Percentiles rank a stretch among this genome's conserved stretches.
Evolutionary conservation across 306 rosid genomes (phyloP).

Genomic region (Betula pendula): DNA sequence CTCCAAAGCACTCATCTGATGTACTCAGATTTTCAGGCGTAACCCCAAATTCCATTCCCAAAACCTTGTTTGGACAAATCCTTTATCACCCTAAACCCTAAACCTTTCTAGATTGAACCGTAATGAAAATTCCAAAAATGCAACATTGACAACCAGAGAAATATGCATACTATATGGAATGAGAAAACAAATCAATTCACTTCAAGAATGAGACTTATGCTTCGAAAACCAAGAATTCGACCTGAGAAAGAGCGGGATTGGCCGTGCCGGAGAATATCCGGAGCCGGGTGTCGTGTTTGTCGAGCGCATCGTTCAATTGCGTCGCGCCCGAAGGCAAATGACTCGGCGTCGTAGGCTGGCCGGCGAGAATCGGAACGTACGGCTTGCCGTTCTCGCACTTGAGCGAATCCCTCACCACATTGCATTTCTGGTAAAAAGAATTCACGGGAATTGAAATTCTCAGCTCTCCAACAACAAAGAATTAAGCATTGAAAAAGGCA

Average conservation of each 20-base stretch:
- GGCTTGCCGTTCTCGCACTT: conserved; percentile 65
- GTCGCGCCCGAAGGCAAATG: conserved; percentile 35
- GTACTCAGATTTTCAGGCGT: no score
- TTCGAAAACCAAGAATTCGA: background rate
- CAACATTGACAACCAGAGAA: background rate
- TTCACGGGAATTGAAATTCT: background rate
- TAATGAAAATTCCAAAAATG: background rate
- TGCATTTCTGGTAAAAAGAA: conserved; percentile 43
- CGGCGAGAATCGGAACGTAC: conserved; percentile 9
- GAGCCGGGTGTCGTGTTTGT: conserved; percentile 61
- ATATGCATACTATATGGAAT: background rate
- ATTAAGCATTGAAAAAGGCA: no score
- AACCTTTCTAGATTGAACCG: background rate
- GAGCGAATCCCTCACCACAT: conserved; percentile 38
- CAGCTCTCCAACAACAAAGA: background rate
- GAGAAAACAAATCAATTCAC: background rate
- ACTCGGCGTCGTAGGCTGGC: conserved; percentile 38
- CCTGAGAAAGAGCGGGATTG: conserved; percentile 77
- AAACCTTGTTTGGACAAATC: background rate
- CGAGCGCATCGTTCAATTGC: conserved; percentile 36
- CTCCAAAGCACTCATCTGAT: background rate
- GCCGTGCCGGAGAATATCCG: conserved; percentile 87
- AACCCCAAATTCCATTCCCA: background rate
- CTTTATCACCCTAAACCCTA: background rate
- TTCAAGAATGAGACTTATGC: background rate